Base-by-base conservation (phyloP, 2,329 filamentous ascomycete genomes). In the Lecanoromycetidae sp. region DNA sequence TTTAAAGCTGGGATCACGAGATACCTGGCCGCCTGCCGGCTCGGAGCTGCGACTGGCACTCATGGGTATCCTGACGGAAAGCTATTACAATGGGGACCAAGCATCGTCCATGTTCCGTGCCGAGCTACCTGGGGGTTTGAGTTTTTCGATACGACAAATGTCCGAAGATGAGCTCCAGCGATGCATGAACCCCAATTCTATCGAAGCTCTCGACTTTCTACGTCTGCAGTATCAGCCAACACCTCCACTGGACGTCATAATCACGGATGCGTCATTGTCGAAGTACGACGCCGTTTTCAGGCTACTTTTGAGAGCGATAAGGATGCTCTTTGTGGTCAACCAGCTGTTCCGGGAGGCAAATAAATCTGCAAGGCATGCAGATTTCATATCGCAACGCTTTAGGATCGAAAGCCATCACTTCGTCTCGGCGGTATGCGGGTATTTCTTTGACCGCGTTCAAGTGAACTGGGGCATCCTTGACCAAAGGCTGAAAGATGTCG, bases 191-290 rank as follows among this genome's bases (percentile, higher is more conserved):
- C 80, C 87, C 0, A 76, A 85, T 59, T 83, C 82, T 0, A 73
- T 96, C 15, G 80, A 90, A 59, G 91, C 91, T 0, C 71, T 96
- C n/a, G 91, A 96, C 63, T 96, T 98, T 58, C 70, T 98, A 13
- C 79, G 86, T 1, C 68, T 98, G 6, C 83, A 87, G 37, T 96
- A 95, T 64, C 84, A 82, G 33, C 74, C 87, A 0, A 82, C 87
- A 0, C 63, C 75, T 0, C 77, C 85, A 1, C 69, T 96, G 0
- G 72, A 80, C 33, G 71, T 79, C 0, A 73, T 96, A 52, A 80
- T 98, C 34, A 87, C 86, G 0, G 71, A 78, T 0, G 62, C 71
- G 0, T 74, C 82, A 1, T 66, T 96, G 9, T 69, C 79, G 46
- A 87, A 87, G 56, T 96, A 95, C 58, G 91, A 96, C 61, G 72